Evolutionary conservation across 768 basidiomycete genomes (phyloP), one percentile per base, ranked within the genome.

Genomic region (Pleurotus cornucopiae): DNA sequence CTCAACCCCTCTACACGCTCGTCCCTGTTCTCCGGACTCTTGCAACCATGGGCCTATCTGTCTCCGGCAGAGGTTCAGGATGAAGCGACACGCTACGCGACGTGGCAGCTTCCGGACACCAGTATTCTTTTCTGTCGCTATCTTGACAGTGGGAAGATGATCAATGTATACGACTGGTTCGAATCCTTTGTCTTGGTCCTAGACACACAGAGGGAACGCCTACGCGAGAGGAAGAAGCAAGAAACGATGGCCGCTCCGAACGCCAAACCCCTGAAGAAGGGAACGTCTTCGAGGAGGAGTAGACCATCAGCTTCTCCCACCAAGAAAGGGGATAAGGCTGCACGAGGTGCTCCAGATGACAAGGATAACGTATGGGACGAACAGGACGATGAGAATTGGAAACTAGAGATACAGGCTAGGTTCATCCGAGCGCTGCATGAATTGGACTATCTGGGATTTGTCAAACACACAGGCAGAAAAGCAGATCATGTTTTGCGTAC

Each of bases 121-220:
- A 85, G 82, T 62, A 88, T 93, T 56, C 72, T 93, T 12, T 90
- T 93, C 72, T 73, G 73, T 46, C 78, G 89, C 18, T 94, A 91
- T 69, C 75, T 86, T 25, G 86, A 91, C 62, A 87, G 88, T 46
- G 89, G 89, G 45, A 85, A 79, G 70, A 80, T 88, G 81, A 83
- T 94, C 69, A 94, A 94, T 64, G 79, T 91, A 2, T 92, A 89
- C 66, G 92, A 94, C 67, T 93, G 91, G 92, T 92, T 84, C 63
- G 85, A 89, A 61, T 80, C 86, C 20, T 94, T 94, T 67, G 76
- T 80, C 30, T 67, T 75, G 18, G 86, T 81, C 30, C 68, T 93
- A 53, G 89, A 90, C 65, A 71, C 70, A 1, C 88, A 88, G 69
- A 65, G 70, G n/a, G 51, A 63, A 58, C 62, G 70, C 41, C 41